Conservation (phyloP, 176 grass and related monocot species). For the sorghum (Sorghum bicolor) region DNA sequence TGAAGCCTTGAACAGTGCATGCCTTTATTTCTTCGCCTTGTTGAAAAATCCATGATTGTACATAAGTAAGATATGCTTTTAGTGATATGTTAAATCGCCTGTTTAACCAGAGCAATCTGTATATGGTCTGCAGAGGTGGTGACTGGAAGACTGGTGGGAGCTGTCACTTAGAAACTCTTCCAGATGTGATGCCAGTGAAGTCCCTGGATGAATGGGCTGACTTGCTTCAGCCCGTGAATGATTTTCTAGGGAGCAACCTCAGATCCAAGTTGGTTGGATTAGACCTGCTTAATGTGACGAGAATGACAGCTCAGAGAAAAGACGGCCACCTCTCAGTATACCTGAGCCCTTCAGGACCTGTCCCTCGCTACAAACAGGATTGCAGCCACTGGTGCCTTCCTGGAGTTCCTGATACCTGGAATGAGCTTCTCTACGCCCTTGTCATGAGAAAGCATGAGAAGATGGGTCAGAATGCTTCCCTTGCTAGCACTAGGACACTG, state of each 20-base stretch:
- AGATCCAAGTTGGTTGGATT: conserved; percentile 28
- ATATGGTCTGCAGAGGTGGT: conserved; percentile 53
- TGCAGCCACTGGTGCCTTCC: conserved; percentile 99
- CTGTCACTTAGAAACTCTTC: conserved; percentile 74
- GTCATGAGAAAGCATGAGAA: conserved; percentile 46
- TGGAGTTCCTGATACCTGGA: conserved; percentile 93
- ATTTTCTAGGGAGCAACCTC: conserved; percentile 41
- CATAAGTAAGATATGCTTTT: background rate
- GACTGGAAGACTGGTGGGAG: conserved; percentile 75
- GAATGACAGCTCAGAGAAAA: conserved; percentile 76
- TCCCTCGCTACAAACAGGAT: conserved; percentile 66
- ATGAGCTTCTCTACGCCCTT: conserved; percentile 74
- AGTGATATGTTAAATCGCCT: background rate
- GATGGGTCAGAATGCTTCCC: conserved; percentile 14
- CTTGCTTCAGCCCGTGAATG: conserved; percentile 53
- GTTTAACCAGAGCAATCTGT: background rate
- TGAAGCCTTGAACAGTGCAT: background rate
- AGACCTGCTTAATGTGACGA: conserved; percentile 76
- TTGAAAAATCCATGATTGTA: background rate
- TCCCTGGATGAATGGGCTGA: conserved; percentile 58
- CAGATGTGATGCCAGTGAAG: conserved; percentile 31
- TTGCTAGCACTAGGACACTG: background rate
- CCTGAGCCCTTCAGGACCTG: conserved; percentile 48
- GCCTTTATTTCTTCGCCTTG: background rate
- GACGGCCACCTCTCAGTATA: conserved; percentile 84